phyloP scores from a whole-genome alignment of 352 stramenopile species.

The Globisporangium polare region DNA sequence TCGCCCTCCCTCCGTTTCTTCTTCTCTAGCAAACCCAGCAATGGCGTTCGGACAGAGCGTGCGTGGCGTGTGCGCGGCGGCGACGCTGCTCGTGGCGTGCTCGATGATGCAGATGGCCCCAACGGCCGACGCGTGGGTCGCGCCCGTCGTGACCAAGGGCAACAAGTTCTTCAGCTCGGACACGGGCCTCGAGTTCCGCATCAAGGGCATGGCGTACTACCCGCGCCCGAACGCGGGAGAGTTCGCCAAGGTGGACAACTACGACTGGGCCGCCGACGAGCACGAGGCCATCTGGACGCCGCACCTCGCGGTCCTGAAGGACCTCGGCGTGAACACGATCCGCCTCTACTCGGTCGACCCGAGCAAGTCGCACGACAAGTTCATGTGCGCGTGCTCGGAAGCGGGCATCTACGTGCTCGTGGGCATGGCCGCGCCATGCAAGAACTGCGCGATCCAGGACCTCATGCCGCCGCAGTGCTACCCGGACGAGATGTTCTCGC shows the following conservation, averaged over 20 bases:
- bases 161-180: conserved; percentile 70
- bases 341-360: conserved; percentile 70
- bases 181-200: conserved; percentile 49
- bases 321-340: conserved; percentile 66
- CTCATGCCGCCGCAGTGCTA: conserved; percentile 39
- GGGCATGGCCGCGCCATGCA: conserved; percentile 40
- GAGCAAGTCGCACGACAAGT: conserved; percentile 56
- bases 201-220: conserved; percentile 74
- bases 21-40: not conserved
- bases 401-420: conserved; percentile 54
- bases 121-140: conserved; percentile 13
- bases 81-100: conserved; percentile 6
- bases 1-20: not conserved
- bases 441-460: conserved; percentile 37
- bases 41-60: conserved; percentile 12
- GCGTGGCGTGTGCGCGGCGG: conserved; percentile 5
- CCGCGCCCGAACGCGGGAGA: conserved; percentile 57
- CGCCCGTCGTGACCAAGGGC: conserved; percentile 52
- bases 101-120: not conserved
- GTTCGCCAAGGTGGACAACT: conserved; percentile 35
- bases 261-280: conserved; percentile 61
- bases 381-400: conserved; percentile 62
- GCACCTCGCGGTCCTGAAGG: conserved; percentile 48
- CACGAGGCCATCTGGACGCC: conserved; percentile 50
- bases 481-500: conserved; percentile 34